Evolutionary conservation across 192 early-diverging fungal species (phyloP).

Genomic region (Coemansia erecta): DNA sequence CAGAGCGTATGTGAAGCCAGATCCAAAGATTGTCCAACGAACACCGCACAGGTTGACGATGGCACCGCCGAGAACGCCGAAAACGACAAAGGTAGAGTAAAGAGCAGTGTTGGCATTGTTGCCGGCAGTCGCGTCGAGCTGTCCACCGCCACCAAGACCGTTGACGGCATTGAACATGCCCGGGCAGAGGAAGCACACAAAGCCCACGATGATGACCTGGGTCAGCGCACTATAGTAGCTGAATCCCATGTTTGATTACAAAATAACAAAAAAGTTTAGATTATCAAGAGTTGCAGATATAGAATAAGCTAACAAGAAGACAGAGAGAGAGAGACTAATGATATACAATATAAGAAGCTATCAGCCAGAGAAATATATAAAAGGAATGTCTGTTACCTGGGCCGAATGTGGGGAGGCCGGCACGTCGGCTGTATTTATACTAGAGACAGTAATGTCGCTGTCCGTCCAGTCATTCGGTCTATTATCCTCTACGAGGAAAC

Average conservation of each 20-base stretch:
- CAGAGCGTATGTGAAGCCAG: constrained; percentile 61
- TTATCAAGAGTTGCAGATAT: background rate
- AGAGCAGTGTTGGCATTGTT: constrained; percentile 68
- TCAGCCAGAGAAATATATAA: too few relatives aligned
- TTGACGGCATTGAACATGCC: too few relatives aligned
- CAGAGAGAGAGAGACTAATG: too few relatives aligned
- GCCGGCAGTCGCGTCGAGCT: constrained; percentile 49
- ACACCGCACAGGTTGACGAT: constrained; percentile 71
- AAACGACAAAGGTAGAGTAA: constrained; percentile 66
- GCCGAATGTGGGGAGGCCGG: too few relatives aligned
- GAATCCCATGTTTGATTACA: constrained; percentile 41
- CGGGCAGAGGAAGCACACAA: constrained; percentile 69
- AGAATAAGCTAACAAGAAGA: too few relatives aligned
- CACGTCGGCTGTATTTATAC: too few relatives aligned
- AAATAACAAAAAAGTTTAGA: background rate
- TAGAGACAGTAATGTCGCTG: too few relatives aligned
- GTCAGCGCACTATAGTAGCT: constrained; percentile 52
- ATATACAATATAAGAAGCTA: too few relatives aligned
- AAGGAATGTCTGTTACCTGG: too few relatives aligned
- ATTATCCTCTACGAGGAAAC: too few relatives aligned
- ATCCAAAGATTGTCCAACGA: constrained; percentile 58
- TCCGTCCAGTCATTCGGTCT: too few relatives aligned
- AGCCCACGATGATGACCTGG: constrained; percentile 61
- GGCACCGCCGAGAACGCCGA: constrained; percentile 65
- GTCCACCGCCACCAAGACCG: constrained; percentile 60